Percentiles rank a stretch among this genome's conserved stretches.
Evolutionary conservation across 768 basidiomycete genomes (phyloP).

Genomic region (Leccinum fibrillosum): DNA sequence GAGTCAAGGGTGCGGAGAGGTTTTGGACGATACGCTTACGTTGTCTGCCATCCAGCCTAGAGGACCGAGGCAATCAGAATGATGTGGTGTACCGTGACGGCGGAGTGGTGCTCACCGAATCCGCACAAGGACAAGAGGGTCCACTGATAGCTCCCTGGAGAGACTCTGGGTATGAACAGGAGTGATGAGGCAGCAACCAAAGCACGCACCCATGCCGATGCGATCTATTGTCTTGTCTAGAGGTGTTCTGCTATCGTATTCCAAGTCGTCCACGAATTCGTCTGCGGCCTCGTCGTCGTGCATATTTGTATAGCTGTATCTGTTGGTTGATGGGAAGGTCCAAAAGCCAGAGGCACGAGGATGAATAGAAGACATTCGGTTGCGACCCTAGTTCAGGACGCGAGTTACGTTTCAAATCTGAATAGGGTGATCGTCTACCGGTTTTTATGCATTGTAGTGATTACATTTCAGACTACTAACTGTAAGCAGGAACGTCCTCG

Average conservation of each 20-base stretch:
- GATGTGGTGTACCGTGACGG: background rate
- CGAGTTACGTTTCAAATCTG: background rate
- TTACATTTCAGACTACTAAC: background rate
- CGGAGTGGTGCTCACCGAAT: conserved; percentile 58
- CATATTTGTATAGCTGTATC: conserved; percentile 39
- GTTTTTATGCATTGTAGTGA: too few species aligned
- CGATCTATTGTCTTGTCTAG: conserved; percentile 86
- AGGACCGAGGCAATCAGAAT: background rate
- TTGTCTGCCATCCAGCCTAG: conserved; percentile 94
- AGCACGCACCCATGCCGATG: conserved; percentile 78
- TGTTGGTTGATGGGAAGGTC: conserved; percentile 30
- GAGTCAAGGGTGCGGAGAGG: conserved; percentile 24
- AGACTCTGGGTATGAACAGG: background rate
- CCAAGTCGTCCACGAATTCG: conserved; percentile 20
- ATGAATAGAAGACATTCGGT: conserved; percentile 39
- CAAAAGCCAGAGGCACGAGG: conserved; percentile 52
- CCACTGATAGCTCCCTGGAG: conserved; percentile 76
- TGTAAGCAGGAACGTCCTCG: conserved; percentile 43
- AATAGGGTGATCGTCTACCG: background rate
- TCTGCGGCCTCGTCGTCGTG: conserved; percentile 33
- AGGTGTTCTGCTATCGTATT: conserved; percentile 48
- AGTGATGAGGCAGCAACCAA: too few species aligned
- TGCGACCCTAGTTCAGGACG: background rate
- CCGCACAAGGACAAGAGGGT: conserved; percentile 79
- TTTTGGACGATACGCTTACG: conserved; percentile 40